Evolutionary conservation across 73 alveolate species (phyloP).

Genomic region (Blepharisma japonicum): DNA sequence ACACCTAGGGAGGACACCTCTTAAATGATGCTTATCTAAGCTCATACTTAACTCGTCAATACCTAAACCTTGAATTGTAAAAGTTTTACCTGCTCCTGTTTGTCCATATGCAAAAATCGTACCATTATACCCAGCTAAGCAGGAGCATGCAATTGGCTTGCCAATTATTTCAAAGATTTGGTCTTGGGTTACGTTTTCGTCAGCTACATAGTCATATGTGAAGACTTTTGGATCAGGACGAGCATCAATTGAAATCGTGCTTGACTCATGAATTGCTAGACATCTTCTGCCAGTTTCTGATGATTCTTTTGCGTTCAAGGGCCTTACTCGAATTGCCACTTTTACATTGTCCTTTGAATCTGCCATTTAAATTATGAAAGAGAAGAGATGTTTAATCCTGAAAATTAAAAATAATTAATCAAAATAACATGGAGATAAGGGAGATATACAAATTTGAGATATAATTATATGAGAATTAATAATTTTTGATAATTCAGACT

Average conservation of each 20-base stretch:
- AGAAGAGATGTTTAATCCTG: too few species aligned
- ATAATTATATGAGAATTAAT: too few species aligned
- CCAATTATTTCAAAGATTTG: constrained; percentile 67
- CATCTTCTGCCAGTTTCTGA: constrained; percentile 24
- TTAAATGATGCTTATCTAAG: constrained; percentile 5
- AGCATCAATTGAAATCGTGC: constrained; percentile 26
- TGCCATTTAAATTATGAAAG: neutral
- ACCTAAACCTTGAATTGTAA: constrained; percentile 87
- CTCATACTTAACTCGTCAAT: neutral
- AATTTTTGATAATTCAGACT: too few species aligned
- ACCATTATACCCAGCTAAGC: constrained; percentile 92
- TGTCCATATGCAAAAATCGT: constrained; percentile 96
- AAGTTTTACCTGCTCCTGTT: constrained; percentile 98
- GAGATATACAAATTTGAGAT: too few species aligned
- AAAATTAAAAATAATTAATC: too few species aligned
- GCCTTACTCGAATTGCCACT: constrained; percentile 29
- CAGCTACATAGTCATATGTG: constrained; percentile 78
- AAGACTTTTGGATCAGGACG: constrained; percentile 42
- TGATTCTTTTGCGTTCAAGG: constrained; percentile 13
- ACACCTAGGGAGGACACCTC: constrained; percentile 77
- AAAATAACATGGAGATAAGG: too few species aligned
- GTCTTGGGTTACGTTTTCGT: constrained; percentile 69
- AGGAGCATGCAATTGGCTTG: constrained; percentile 71
- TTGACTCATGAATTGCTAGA: constrained; percentile 1
- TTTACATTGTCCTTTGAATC: constrained; percentile 21